Percentiles rank a stretch among this genome's conserved stretches.
Conservation (phyloP, 495 filamentous ascomycete genomes). For the Mytilinidion resinicola region DNA sequence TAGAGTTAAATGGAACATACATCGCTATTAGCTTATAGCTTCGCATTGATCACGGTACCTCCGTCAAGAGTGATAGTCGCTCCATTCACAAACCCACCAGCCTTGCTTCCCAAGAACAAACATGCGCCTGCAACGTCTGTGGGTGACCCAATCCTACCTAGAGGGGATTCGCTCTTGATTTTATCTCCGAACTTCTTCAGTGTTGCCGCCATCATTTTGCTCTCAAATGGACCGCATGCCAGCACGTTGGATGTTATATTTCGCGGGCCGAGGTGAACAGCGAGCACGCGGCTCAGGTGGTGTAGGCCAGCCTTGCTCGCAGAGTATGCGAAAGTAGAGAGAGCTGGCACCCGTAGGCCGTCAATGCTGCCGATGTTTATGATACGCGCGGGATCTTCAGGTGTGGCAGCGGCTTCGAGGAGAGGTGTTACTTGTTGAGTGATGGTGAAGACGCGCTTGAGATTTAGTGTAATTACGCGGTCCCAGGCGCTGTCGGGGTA, state of each 20-base stretch:
- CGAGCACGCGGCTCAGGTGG: conserved; percentile 67
- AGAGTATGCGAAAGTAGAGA: conserved; percentile 74
- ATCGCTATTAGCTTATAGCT: conserved; percentile 39
- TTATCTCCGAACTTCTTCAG: conserved; percentile 53
- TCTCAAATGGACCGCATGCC: conserved; percentile 75
- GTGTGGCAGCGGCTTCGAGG: conserved; percentile 50
- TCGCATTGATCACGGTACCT: conserved; percentile 50
- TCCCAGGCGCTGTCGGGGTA: conserved; percentile 65
- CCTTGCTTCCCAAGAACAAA: conserved; percentile 64
- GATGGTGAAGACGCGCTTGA: conserved; percentile 72
- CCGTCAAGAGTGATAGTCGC: conserved; percentile 72
- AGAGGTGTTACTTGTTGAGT: conserved; percentile 68
- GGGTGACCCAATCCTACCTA: conserved; percentile 63
- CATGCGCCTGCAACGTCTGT: conserved; percentile 72
- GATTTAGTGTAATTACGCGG: conserved; percentile 70
- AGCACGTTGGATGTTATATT: conserved; percentile 69
- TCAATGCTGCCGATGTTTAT: conserved; percentile 74
- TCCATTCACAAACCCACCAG: conserved; percentile 69
- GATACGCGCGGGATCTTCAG: conserved; percentile 53
- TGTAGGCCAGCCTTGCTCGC: conserved; percentile 67
- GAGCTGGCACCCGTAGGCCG: conserved; percentile 56
- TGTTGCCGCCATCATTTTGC: conserved; percentile 77
- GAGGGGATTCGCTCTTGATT: conserved; percentile 59
- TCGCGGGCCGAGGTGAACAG: conserved; percentile 60
- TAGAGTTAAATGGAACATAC: neutral